Evolutionary conservation across 345 rosid genomes (phyloP).

Genomic region (Mercurialis annua): DNA sequence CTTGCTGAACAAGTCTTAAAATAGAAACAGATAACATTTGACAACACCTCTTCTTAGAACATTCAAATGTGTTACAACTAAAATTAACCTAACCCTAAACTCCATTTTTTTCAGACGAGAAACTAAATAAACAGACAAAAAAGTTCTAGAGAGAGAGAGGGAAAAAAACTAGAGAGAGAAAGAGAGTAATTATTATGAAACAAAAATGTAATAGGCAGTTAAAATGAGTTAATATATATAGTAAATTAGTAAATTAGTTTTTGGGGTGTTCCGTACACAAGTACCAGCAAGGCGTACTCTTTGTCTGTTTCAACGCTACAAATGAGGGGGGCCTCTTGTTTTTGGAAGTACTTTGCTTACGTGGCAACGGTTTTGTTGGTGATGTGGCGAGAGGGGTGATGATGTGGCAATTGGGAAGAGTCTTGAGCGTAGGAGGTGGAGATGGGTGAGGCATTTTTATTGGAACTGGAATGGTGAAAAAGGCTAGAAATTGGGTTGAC

Average conservation of each 20-base stretch:
- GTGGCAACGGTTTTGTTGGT: neutral
- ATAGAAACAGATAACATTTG: conserved; percentile 1
- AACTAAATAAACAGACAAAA: neutral
- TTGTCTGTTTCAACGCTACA: conserved; percentile 29
- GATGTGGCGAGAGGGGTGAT: neutral
- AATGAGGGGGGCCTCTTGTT: conserved; percentile 15
- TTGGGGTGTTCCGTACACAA: conserved; percentile 21
- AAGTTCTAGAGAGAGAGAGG: neutral
- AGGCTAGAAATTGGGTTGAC: neutral
- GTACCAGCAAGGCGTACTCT: conserved; percentile 16
- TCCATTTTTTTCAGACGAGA: conserved; percentile 10
- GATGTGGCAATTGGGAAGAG: neutral
- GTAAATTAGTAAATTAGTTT: neutral
- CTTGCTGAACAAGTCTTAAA: neutral
- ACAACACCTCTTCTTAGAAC: conserved; percentile 9
- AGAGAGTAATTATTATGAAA: neutral
- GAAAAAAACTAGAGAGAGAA: neutral
- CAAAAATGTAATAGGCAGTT: neutral
- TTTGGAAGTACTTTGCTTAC: neutral
- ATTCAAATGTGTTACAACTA: neutral
- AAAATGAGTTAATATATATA: conserved; percentile 16
- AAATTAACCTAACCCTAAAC: neutral
- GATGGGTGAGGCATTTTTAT: neutral
- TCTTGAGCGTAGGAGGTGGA: neutral
- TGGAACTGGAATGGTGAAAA: neutral